A percentile compares a stretch with the other conserved stretches of the same genome.
Evolutionary conservation across 1,284 basidiomycete genomes (phyloP).

Genomic region (Cutaneotrichosporon sp.): DNA sequence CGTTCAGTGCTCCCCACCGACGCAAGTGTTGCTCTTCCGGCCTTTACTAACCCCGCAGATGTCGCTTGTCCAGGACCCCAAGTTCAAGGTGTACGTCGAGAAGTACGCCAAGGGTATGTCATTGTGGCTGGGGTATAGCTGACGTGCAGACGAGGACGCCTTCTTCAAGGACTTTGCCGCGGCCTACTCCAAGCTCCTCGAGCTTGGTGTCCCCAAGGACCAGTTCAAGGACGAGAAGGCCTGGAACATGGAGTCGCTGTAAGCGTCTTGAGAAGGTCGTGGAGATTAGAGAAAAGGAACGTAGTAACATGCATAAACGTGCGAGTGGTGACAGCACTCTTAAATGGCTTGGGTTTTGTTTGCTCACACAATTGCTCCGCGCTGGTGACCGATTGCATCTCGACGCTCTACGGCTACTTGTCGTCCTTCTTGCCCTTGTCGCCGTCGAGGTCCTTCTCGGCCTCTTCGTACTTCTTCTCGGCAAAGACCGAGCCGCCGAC

Average conservation of each 20-base stretch:
- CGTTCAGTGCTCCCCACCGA: conserved; percentile 64
- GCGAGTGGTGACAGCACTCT: too few species aligned
- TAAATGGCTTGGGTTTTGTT: too few species aligned
- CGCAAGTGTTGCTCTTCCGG: conserved; percentile 15
- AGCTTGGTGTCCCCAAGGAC: conserved; percentile 76
- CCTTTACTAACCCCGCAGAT: not conserved
- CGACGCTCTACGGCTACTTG: too few species aligned
- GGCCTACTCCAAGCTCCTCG: conserved; percentile 69
- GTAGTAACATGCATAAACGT: too few species aligned
- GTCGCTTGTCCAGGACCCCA: conserved; percentile 68
- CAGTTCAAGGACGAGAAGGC: conserved; percentile 56
- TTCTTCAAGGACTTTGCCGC: conserved; percentile 85
- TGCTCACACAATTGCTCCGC: too few species aligned
- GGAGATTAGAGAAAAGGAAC: too few species aligned
- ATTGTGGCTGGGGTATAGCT: too few species aligned
- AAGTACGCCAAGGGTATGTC: conserved; percentile 61
- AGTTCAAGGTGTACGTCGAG: conserved; percentile 72
- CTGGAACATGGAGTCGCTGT: conserved; percentile 5
- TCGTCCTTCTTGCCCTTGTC: too few species aligned
- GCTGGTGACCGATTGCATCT: too few species aligned
- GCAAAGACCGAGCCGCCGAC: too few species aligned
- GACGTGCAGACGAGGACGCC: conserved; percentile 56
- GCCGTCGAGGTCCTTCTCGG: too few species aligned
- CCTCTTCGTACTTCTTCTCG: too few species aligned
- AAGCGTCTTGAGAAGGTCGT: not conserved